Percentiles rank a stretch among this genome's conserved stretches.
Evolutionary conservation across 805 yeast species (phyloP).

Genomic region (Candida sonorensis): DNA sequence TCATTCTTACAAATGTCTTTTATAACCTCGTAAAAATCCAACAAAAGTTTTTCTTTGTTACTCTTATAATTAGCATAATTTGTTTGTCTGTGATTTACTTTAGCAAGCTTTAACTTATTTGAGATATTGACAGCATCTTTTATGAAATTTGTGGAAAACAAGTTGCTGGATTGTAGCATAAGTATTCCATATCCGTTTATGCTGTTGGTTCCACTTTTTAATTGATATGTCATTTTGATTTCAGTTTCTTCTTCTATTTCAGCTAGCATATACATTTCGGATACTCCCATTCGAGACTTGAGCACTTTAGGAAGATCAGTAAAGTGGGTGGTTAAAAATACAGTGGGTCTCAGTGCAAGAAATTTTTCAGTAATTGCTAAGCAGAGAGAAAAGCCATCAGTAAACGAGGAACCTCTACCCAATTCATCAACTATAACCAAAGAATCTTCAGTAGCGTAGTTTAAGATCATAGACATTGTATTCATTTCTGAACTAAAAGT

Average conservation of each 20-base stretch:
- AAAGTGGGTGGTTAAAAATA: constrained; percentile 40
- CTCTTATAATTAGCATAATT: background rate
- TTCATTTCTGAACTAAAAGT: constrained; percentile 42
- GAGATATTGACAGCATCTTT: constrained; percentile 24
- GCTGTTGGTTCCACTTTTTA: constrained; percentile 16
- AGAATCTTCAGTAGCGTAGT: constrained; percentile 22
- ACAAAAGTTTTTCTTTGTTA: constrained; percentile 4
- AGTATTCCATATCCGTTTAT: constrained; percentile 26
- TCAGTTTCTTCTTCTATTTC: constrained; percentile 5
- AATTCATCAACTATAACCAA: constrained; percentile 48
- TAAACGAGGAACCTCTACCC: constrained; percentile 45
- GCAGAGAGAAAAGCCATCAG: constrained; percentile 49
- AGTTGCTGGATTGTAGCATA: constrained; percentile 19
- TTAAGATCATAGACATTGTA: constrained; percentile 39
- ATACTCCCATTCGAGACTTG: constrained; percentile 27
- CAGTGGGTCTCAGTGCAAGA: constrained; percentile 21
- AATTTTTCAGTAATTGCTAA: constrained; percentile 36
- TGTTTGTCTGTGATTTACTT: background rate
- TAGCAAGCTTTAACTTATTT: constrained; percentile 5
- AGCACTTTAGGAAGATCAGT: constrained; percentile 32
- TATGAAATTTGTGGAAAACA: constrained; percentile 22
- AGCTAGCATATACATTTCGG: constrained; percentile 32
- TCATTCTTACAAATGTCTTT: constrained; percentile 1
- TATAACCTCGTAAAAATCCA: constrained; percentile 12
- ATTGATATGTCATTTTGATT: constrained; percentile 27